A percentile compares a stretch with the other conserved stretches of the same genome.
Conservation (phyloP, 768 basidiomycete genomes). For the Calocybe gangraenosa region DNA sequence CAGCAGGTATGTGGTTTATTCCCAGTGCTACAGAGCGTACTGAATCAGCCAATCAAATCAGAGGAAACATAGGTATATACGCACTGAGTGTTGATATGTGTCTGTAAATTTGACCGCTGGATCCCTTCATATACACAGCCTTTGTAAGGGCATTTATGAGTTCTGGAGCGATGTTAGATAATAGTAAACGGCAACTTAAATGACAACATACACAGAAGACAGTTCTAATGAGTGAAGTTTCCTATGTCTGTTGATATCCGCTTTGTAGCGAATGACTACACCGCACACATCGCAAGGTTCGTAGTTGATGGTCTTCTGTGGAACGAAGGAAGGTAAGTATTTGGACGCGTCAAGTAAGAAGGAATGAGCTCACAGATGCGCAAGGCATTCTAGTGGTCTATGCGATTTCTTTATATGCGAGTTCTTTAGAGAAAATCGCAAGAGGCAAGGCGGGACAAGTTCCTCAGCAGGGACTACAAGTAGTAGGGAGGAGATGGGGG, state of each 20-base stretch:
- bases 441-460: no score
- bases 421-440: no score
- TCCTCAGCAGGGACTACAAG: no score
- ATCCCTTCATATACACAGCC: conserved; percentile 25
- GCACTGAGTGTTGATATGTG: conserved; percentile 29
- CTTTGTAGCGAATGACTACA: conserved; percentile 17
- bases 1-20: conserved; percentile 23
- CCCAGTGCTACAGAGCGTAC: conserved; percentile 20
- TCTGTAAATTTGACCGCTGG: conserved; percentile 28
- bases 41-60: background rate
- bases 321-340: no score
- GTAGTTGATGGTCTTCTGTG: conserved; percentile 16
- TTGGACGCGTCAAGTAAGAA: no score
- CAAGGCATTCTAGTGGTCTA: no score
- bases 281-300: conserved; percentile 17
- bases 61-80: conserved; percentile 1
- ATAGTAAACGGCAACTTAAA: background rate
- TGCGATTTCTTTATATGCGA: no score
- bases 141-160: conserved; percentile 22
- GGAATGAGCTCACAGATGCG: no score
- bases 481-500: no score
- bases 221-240: conserved; percentile 13
- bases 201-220: conserved; percentile 11
- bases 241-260: conserved; percentile 18
- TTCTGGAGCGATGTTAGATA: conserved; percentile 15